Conservation (phyloP, 345 rosid species). For the Anacardium occidentale region DNA sequence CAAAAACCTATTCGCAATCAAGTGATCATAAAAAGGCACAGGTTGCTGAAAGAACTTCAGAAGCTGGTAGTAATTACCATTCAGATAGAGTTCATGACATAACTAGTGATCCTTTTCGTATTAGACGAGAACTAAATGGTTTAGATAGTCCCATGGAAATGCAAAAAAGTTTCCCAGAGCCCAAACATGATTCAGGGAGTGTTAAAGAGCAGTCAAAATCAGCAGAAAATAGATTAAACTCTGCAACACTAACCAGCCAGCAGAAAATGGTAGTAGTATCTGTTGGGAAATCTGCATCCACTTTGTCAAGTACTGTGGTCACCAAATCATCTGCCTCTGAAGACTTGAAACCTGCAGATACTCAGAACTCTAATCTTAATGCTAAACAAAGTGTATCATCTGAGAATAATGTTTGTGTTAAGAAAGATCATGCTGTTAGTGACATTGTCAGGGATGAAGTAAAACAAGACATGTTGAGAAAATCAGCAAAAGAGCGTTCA, state of each 20-base stretch:
- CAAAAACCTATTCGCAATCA: conserved; percentile 33
- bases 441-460: conserved; percentile 45
- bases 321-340: conserved; percentile 40
- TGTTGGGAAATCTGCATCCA: conserved; percentile 49
- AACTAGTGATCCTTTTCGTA: conserved; percentile 22
- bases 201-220: conserved; percentile 46
- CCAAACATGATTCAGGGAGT: conserved; percentile 34
- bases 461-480: conserved; percentile 36
- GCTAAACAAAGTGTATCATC: conserved; percentile 35
- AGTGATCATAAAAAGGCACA: conserved; percentile 35
- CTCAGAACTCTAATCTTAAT: conserved; percentile 38
- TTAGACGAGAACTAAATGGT: conserved; percentile 38
- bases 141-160: conserved; percentile 32
- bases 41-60: conserved; percentile 40
- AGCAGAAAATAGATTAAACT: conserved; percentile 30
- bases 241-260: conserved; percentile 35
- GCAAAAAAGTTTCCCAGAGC: conserved; percentile 36
- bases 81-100: conserved; percentile 36
- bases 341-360: conserved; percentile 44
- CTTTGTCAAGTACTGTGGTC: conserved; percentile 31
- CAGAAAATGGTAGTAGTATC: conserved; percentile 42
- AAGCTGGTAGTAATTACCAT: conserved; percentile 37
- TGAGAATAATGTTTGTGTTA: conserved; percentile 37
- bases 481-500: conserved; percentile 45
- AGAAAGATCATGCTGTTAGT: conserved; percentile 46